phyloP scores from a whole-genome alignment of 2,329 filamentous ascomycete genomes.

The Akanthomyces lecanii region DNA sequence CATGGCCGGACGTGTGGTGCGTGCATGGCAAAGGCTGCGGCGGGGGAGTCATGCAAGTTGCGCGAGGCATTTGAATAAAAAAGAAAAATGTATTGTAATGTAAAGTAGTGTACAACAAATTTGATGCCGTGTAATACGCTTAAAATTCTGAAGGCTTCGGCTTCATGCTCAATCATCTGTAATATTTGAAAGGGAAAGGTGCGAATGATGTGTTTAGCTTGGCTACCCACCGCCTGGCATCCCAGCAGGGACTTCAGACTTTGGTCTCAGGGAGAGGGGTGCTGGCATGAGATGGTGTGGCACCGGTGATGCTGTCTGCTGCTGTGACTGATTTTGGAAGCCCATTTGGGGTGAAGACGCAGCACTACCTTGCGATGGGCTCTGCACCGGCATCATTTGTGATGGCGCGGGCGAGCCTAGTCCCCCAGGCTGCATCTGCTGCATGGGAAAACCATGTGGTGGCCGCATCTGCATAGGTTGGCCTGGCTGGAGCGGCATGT shows the following conservation, averaged over 20 bases:
- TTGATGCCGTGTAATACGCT: neutral
- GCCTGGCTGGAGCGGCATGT: neutral
- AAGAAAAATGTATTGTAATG: neutral
- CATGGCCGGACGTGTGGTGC: conserved; percentile 44
- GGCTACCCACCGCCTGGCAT: no score
- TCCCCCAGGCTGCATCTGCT: neutral
- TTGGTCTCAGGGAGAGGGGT: neutral
- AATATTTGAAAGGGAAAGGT: neutral
- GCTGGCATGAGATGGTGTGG: neutral
- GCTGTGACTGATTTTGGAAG: neutral
- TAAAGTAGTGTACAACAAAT: neutral
- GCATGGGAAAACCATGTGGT: neutral
- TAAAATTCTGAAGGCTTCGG: neutral
- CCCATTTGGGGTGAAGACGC: neutral
- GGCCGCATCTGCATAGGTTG: neutral
- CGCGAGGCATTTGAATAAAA: neutral
- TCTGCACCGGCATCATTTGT: neutral
- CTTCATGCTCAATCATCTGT: neutral
- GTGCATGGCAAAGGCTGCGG: conserved; percentile 34
- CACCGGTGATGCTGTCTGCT: neutral
- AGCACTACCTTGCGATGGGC: neutral
- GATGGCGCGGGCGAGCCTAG: neutral
- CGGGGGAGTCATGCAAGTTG: conserved; percentile 5
- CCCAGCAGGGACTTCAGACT: neutral
- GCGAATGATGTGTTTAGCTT: neutral